These are phyloP conservation scores for Coemansia sp. DNA, from an alignment of 192 early-diverging fungal genomes.

Conservation along the genomic window DNA sequence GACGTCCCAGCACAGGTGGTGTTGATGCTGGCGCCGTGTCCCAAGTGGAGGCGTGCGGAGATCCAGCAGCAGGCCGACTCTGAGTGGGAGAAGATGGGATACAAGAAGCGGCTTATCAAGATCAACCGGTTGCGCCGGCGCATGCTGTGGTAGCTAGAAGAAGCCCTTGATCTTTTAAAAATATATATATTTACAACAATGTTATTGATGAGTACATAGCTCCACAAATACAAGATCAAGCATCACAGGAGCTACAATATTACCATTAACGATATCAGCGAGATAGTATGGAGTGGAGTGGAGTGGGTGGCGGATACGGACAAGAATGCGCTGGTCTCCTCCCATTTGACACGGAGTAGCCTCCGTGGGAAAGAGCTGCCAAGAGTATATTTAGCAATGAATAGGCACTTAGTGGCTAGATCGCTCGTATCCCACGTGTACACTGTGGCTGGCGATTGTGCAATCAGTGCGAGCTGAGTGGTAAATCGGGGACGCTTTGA, in stretches of 20 bases:
- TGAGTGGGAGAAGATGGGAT: conserved; percentile 52
- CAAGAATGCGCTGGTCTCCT: too few relatives aligned
- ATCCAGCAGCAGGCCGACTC: conserved; percentile 43
- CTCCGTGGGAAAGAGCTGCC: neutral
- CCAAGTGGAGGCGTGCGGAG: conserved; percentile 46
- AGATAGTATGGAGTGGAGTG: neutral
- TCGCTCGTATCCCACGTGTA: neutral
- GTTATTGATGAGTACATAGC: neutral
- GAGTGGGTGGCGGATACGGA: neutral
- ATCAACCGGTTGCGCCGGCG: conserved; percentile 58
- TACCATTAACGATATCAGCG: neutral
- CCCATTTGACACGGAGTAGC: neutral
- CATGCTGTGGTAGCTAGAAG: conserved; percentile 35
- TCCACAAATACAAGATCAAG: neutral
- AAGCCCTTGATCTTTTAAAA: neutral
- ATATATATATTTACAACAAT: neutral
- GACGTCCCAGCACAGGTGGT: conserved; percentile 39
- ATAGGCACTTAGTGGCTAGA: neutral
- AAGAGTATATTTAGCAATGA: neutral
- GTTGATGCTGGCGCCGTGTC: conserved; percentile 35
- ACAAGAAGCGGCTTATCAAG: conserved; percentile 54
- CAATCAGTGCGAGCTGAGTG: too few relatives aligned
- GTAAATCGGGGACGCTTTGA: neutral
- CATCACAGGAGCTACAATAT: neutral
- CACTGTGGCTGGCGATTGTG: neutral